Evolutionary conservation across 2,329 filamentous ascomycete genomes (phyloP), one percentile per base, ranked within the genome.

Genomic region (Ophiostoma sp.): DNA sequence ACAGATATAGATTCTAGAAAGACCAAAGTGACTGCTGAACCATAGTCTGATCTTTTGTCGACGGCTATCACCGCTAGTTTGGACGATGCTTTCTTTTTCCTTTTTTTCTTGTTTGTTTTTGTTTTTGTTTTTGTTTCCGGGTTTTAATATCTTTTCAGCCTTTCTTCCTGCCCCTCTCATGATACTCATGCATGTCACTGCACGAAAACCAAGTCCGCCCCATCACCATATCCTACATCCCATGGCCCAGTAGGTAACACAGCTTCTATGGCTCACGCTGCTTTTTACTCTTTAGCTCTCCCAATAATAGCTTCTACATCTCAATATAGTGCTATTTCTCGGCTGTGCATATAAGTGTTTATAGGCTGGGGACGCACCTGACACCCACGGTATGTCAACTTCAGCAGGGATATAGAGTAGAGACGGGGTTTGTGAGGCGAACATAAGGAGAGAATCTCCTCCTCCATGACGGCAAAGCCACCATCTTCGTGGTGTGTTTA

Each of bases 51-150:
- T 11, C 7, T 55, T 27, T 27, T 55, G n/a, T 36, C n/a, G 8
- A 27, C 27, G 49, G 49, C 49, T 7, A 55, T 55, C 49, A 55
- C 49, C 49, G 49, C 49, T 55, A 55, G 49, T 55, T 55, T 55
- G 14, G 18, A 12, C 11, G 8, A 55, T 27, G 49, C 12, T 47
- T 11, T 2, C 44, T 44, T 44, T 27, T 9, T n/a, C n/a, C 16
- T n/a, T 36, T 12, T 62, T 65, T 12, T 11, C 18, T 58, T 66
- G n/a, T 40, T 58, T 66, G n/a, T 27, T 64, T 40, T 62, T 36
- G 2, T 62, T 64, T 36, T 4, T 55, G 41, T 55, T 52, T 52
- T 16, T 14, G 45, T 47, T 47, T 52, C 6, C n/a, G 16, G 9
- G 2, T 52, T 4, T 60, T 40, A 16, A 9, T 60, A 3, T 11